Base-by-base conservation (phyloP, 1,139 yeast species). In the Scheffersomyces segobiensis region DNA sequence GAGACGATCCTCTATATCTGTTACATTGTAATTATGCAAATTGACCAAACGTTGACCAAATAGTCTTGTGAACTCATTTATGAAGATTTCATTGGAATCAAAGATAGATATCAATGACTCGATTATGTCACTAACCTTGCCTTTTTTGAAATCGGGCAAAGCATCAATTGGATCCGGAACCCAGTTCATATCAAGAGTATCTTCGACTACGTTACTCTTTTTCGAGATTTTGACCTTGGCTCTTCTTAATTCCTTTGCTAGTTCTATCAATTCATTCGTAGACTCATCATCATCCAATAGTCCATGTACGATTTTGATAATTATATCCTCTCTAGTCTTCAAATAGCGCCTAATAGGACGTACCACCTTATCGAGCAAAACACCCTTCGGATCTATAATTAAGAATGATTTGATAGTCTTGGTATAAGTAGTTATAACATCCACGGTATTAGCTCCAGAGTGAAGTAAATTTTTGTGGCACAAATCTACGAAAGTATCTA, bases 151-250 rank as follows among this genome's bases (percentile, higher is more conserved):
- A 70, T 93, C 97, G 0, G 97, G 91, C 8, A 96, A 83, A 0
- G 97, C 97, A 73, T 91, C 97, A n/a, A 90, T 82, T 0, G 98
- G 98, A 66, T 92, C 97, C 0, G 98, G 98, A 7, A 74, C 75
- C 98, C 98, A 93, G 42, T 82, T 77, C 3, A 88, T 71, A 61
- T 83, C 87, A 47, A 72, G 72, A 51, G 70, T 62, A 57, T 81
- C 85, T 56, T 81, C 83, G 19, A 67, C 60, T 2, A 63, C 56
- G 12, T 54, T 59, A 19, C 42, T 48, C n/a, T 51, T 22, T 17
- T 42, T 50, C 19, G 20, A 18, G 12, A 48, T 26, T 20, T 48
- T 56, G 17, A 17, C 19, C 50, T 52, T 53, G 5, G 50, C 49
- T 8, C 39, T 69, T 46, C 79, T 67, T 22, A 91, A 73, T 63